Evolutionary conservation across 345 rosid species (phyloP).

Genomic region (Citrus reticulata): DNA sequence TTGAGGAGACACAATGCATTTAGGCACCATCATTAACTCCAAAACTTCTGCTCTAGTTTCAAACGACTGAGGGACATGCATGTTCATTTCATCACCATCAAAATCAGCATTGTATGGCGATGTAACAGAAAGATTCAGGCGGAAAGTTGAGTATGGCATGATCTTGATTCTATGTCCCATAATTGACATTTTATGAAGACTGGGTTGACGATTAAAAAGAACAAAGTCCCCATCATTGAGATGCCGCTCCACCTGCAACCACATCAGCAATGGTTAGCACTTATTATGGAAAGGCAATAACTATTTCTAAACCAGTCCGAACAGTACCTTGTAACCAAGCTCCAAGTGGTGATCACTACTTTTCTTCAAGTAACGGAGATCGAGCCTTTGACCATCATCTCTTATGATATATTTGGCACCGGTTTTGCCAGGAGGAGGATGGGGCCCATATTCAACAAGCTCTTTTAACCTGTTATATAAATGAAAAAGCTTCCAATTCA

Average conservation of each 20-base stretch:
- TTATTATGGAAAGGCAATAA: not conserved
- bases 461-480: slow-evolving; percentile 64
- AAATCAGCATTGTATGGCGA: slow-evolving; percentile 99
- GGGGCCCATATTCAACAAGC: slow-evolving; percentile 96
- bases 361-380: slow-evolving; percentile 95
- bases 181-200: slow-evolving; percentile 98
- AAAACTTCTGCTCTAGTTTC: slow-evolving; percentile 97
- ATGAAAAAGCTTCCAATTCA: not conserved
- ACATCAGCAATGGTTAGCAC: slow-evolving; percentile 1
- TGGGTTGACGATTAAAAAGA: slow-evolving; percentile 95
- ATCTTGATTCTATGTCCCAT: slow-evolving; percentile 97
- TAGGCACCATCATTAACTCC: slow-evolving; percentile 99
- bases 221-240: slow-evolving; percentile 89
- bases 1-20: slow-evolving; percentile 97
- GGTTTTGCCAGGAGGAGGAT: slow-evolving; percentile 96
- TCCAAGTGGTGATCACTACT: slow-evolving; percentile 99
- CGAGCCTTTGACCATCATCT: slow-evolving; percentile 98
- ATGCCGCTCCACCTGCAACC: slow-evolving; percentile 91
- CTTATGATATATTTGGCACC: slow-evolving; percentile 97
- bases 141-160: slow-evolving; percentile 97
- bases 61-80: slow-evolving; percentile 97
- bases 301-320: not conserved
- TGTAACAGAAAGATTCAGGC: slow-evolving; percentile 87
- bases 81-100: slow-evolving; percentile 99
- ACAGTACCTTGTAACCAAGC: slow-evolving; percentile 81